Evolutionary conservation across 495 filamentous ascomycete species (phyloP), one percentile per base, ranked within the genome.

Genomic region (Hypoxylon lienhwacheense): DNA sequence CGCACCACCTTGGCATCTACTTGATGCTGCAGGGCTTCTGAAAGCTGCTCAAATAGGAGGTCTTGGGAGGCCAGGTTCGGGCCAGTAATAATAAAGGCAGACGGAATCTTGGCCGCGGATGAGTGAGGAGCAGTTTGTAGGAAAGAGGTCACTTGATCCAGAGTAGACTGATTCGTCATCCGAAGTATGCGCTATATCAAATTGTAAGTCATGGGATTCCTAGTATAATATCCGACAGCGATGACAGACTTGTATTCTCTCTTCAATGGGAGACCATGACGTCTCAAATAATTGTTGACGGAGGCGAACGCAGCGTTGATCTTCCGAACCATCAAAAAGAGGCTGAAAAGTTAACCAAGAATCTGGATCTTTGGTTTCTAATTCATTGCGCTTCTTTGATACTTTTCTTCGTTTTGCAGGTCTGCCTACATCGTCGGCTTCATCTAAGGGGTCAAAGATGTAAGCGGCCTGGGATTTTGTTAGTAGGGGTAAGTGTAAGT

Each of bases 21-120:
- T 41, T 73, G 70, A 42, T 52, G 64, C 53, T 70, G 67, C 16
- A 85, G 74, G 53, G 68, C 73, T 57, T 78, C 78, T 47, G 72
- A 80, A 43, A 87, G 77, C 72, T 82, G 87, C 61, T 79, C 79
- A 48, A 96, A 85, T 14, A 97, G 73, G 24, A 85, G 73, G 11
- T 77, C 78, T 47, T 92, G 86, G 8, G 86, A 87, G 19, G 89
- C 85, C 45, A 91, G 86, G 56, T 90, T 91, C n/a, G 90, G 89
- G 4, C 90, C 91, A 12, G 88, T 85, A 21, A 90, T 83, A 31
- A 98, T 82, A 47, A 97, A 82, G 10, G 81, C 91, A 4, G 89
- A 85, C 0, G 90, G 88, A 19, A 96, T 84, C 49, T 72, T 76
- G 7, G 42, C 73, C 75, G 52, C 47, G 31, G 55, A 65, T 55